Evolutionary conservation across 305 asterid species (phyloP), one percentile per base, ranked within the genome.

Genomic region (Fraxinus sp.): DNA sequence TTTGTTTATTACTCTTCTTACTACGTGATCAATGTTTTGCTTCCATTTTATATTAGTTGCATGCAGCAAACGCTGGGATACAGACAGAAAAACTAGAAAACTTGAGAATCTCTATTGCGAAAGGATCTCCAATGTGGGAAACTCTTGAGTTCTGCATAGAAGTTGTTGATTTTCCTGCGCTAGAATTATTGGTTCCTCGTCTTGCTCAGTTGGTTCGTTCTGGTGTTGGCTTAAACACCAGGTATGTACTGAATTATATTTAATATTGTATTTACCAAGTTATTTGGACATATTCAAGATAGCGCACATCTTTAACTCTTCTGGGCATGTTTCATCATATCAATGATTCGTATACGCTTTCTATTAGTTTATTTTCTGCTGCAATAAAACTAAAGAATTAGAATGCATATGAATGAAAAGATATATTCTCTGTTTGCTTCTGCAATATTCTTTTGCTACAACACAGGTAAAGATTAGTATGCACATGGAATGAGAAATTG

Each of bases 111-210:
- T 96, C 99, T 80, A 94, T 94, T 10, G 98, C 99, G 81, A 93
- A 86, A 87, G 93, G 98, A 79, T 96, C 99, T 86, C 98, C 97
- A 78, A 94, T 96, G 99, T 96, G 99, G 99, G 98, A 93, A 93
- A 93, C 98, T 87, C 97, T 96, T 86, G 98, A 96, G 80, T 85
- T 95, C 84, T 96, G 99, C 88, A 90, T 96, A 77, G 98, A 95
- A 80, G 94, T 91, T 24, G 92, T 93, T 77, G 99, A 96, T 92
- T 88, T 93, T 79, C 89, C 80, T 75, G 93, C 98, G 26, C 90
- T 96, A 33, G 99, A 95, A 77, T 83, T 86, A 79, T 87, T 96
- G 91, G 91, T 96, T 82, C 98, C 99, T 82, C 99, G 98, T 81
- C 93, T 95, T 82, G 86, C 94, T 75, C 98, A 92, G 88, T 85